Evolutionary conservation across 179 eudicot species (phyloP).

Genomic region (Patellifolia procumbens): DNA sequence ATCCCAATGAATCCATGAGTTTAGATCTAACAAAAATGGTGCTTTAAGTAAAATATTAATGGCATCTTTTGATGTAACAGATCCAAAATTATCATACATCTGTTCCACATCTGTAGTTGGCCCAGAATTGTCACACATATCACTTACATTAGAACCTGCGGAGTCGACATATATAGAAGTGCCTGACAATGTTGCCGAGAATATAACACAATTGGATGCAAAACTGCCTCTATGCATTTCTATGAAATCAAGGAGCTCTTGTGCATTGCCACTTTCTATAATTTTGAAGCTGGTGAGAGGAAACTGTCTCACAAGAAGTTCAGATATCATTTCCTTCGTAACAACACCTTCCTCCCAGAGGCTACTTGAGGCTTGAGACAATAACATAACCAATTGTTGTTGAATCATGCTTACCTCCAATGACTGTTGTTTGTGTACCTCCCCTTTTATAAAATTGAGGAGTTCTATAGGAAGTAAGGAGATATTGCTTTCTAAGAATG

Average conservation of each 20-base stretch:
- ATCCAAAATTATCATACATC: slow-evolving; percentile 31
- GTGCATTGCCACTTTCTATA: slow-evolving; percentile 34
- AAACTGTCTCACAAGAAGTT: slow-evolving; percentile 70
- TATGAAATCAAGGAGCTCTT: slow-evolving; percentile 35
- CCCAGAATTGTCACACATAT: slow-evolving; percentile 27
- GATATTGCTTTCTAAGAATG: slow-evolving; percentile 53
- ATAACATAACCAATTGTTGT: slow-evolving; percentile 55
- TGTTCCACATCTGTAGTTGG: slow-evolving; percentile 22
- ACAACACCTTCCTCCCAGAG: slow-evolving; percentile 52
- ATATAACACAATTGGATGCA: slow-evolving; percentile 51
- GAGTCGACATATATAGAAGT: slow-evolving; percentile 29
- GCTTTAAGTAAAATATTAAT: slow-evolving; percentile 60
- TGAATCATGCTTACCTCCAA: slow-evolving; percentile 64
- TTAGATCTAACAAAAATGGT: slow-evolving; percentile 78
- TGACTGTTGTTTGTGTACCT: slow-evolving; percentile 35
- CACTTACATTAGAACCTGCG: slow-evolving; percentile 25
- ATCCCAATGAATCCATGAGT: slow-evolving; percentile 87
- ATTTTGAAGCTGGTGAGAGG: slow-evolving; percentile 61
- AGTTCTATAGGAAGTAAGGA: slow-evolving; percentile 53
- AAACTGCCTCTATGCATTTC: slow-evolving; percentile 38
- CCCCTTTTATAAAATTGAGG: slow-evolving; percentile 41
- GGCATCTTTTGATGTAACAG: slow-evolving; percentile 62
- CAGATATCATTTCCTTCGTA: slow-evolving; percentile 51
- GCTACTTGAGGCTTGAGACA: slow-evolving; percentile 74
- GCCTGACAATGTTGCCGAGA: slow-evolving; percentile 67